Evolutionary conservation across 106 monocot genomes (phyloP).

Genomic region (Platanthera zijinensis): DNA sequence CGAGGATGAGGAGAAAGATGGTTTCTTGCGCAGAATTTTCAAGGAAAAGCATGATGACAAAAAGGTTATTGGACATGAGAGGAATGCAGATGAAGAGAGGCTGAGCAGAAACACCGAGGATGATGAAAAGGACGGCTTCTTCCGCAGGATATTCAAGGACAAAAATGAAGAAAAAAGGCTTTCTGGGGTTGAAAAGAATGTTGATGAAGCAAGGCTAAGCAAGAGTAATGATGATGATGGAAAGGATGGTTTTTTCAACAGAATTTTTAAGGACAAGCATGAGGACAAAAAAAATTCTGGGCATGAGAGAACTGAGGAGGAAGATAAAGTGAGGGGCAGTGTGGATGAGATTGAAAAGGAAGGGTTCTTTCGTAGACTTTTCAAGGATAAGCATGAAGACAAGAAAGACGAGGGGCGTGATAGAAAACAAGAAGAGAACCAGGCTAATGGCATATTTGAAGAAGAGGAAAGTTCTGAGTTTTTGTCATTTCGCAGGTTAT

Average conservation of each 20-base stretch:
- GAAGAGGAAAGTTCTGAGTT: slow-evolving; percentile 88
- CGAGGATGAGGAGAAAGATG: slow-evolving; percentile 54
- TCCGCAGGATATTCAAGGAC: slow-evolving; percentile 53
- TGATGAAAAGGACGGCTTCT: slow-evolving; percentile 51
- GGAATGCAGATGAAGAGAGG: slow-evolving; percentile 40
- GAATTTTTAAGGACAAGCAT: slow-evolving; percentile 79
- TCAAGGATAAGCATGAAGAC: slow-evolving; percentile 86
- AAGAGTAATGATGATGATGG: slow-evolving; percentile 38
- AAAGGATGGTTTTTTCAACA: slow-evolving; percentile 73
- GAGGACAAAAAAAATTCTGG: slow-evolving; percentile 41
- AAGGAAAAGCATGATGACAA: slow-evolving; percentile 61
- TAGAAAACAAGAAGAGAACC: slow-evolving; percentile 32
- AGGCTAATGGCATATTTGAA: slow-evolving; percentile 24
- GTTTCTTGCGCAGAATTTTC: slow-evolving; percentile 51
- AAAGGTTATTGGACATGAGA: slow-evolving; percentile 18
- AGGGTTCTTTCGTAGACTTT: slow-evolving; percentile 70
- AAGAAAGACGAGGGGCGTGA: slow-evolving; percentile 38
- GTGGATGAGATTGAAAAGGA: slow-evolving; percentile 54
- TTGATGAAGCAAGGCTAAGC: slow-evolving; percentile 27
- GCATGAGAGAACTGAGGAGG: slow-evolving; percentile 34
- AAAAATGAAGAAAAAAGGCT: slow-evolving; percentile 43
- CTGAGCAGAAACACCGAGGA: slow-evolving; percentile 30
- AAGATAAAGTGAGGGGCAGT: slow-evolving; percentile 21
- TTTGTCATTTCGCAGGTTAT: slow-evolving; percentile 77
- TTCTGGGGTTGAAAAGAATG: slow-evolving; percentile 21